Conservation (phyloP, 495 filamentous ascomycete species). For the Cryomyces minteri region DNA sequence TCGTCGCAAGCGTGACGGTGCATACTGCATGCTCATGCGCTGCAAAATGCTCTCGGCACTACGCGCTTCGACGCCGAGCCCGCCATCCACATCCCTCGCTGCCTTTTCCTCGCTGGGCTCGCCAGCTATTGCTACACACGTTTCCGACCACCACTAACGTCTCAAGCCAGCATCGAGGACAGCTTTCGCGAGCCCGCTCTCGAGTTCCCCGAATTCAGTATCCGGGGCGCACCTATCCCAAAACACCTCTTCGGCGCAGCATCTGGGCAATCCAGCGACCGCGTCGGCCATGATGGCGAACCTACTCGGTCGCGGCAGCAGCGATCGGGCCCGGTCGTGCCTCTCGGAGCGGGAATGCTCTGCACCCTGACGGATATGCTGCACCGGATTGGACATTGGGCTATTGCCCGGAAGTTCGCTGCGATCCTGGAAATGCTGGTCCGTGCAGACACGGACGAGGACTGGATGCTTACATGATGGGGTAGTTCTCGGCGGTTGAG, state of each 20-base stretch:
- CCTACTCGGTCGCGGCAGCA: constrained; percentile 6
- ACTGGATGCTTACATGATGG: too few relatives aligned
- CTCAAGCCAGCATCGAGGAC: not conserved
- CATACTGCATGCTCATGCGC: constrained; percentile 13
- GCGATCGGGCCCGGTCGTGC: not conserved
- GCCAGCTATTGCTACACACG: constrained; percentile 10
- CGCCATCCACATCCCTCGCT: constrained; percentile 18
- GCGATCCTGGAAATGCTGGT: constrained; percentile 5
- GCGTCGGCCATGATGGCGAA: not conserved
- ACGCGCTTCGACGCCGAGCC: constrained; percentile 15
- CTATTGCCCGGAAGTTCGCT: constrained; percentile 18
- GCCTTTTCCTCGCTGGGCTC: constrained; percentile 12
- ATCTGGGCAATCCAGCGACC: too few relatives aligned
- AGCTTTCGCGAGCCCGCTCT: not conserved
- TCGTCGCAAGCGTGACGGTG: constrained; percentile 14
- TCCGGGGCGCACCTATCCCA: not conserved
- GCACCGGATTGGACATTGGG: constrained; percentile 19
- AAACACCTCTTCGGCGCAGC: not conserved
- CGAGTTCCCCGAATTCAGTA: not conserved
- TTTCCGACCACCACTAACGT: constrained; percentile 1
- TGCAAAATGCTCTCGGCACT: constrained; percentile 11
- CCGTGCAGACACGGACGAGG: not conserved
- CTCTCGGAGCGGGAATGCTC: constrained; percentile 8
- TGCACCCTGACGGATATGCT: constrained; percentile 19
- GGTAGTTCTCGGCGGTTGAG: too few relatives aligned